A percentile compares a stretch with the other conserved stretches of the same genome.
Evolutionary conservation across 768 basidiomycete species (phyloP).

Genomic region (Hypholoma sublateritium): DNA sequence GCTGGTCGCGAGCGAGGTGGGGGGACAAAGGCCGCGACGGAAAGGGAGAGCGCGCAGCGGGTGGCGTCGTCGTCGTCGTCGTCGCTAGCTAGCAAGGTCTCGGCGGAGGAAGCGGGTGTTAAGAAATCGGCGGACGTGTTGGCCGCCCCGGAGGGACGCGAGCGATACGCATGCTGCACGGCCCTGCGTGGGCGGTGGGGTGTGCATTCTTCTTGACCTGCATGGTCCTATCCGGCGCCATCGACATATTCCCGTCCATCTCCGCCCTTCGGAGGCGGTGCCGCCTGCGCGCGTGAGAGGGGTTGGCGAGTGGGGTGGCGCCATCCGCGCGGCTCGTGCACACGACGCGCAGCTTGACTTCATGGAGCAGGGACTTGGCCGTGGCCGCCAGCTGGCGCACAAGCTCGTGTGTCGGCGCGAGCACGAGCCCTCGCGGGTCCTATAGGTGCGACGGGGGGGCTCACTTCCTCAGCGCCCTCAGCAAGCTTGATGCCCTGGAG

Average conservation of each 20-base stretch:
- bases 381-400: conserved; percentile 75
- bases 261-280: no score
- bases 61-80: conserved; percentile 54
- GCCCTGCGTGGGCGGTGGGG: conserved; percentile 28
- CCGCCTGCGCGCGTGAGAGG: no score
- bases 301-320: no score
- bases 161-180: conserved; percentile 16
- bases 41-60: not conserved
- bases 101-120: not conserved
- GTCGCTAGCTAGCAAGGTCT: conserved; percentile 47
- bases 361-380: conserved; percentile 74
- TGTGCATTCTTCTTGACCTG: no score
- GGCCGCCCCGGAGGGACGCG: conserved; percentile 8
- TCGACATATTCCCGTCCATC: no score
- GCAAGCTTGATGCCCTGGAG: conserved; percentile 74
- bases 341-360: conserved; percentile 66
- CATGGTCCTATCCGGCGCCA: no score
- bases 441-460: conserved; percentile 22
- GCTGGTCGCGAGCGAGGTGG: conserved; percentile 20
- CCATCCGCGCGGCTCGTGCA: not conserved
- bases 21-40: not conserved
- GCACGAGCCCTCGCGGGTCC: conserved; percentile 75
- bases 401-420: conserved; percentile 90
- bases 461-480: conserved; percentile 36
- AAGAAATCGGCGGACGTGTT: not conserved